phyloP scores from a whole-genome alignment of 768 basidiomycete genomes.

The Russula virescens region DNA sequence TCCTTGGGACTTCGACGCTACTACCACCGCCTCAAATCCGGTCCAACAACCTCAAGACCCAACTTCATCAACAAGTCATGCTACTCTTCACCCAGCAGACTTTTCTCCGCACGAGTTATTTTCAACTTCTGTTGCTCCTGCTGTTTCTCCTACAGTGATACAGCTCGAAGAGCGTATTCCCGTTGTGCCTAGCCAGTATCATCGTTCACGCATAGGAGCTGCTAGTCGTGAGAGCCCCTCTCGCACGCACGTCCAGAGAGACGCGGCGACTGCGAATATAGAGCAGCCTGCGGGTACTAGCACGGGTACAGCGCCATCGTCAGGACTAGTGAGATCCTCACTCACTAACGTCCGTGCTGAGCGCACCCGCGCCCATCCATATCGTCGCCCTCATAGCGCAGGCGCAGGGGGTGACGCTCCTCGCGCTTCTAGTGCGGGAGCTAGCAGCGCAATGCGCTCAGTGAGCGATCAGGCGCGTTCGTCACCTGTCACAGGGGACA shows the following conservation, averaged over 20 bases:
- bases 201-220: slow-evolving; percentile 17
- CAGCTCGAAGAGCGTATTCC: slow-evolving; percentile 25
- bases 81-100: slow-evolving; percentile 21
- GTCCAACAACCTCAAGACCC: slow-evolving; percentile 19
- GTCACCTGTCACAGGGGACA: slow-evolving; percentile 13
- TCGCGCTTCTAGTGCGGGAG: background rate
- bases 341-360: slow-evolving; percentile 16
- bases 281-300: slow-evolving; percentile 15
- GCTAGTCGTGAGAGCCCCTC: slow-evolving; percentile 20
- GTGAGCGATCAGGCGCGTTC: slow-evolving; percentile 18
- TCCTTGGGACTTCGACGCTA: slow-evolving; percentile 22
- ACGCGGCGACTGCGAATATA: slow-evolving; percentile 13
- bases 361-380: slow-evolving; percentile 22
- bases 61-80: slow-evolving; percentile 1
- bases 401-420: background rate
- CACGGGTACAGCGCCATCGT: slow-evolving; percentile 4
- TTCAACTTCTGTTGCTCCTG: slow-evolving; percentile 8
- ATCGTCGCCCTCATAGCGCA: slow-evolving; percentile 23
- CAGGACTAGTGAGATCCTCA: slow-evolving; percentile 16
- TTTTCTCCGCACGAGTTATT: slow-evolving; percentile 21
- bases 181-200: slow-evolving; percentile 23
- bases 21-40: slow-evolving; percentile 9
- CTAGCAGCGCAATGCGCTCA: slow-evolving; percentile 2
- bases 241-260: slow-evolving; percentile 16
- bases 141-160: slow-evolving; percentile 19